Conservation (phyloP, 495 filamentous ascomycete genomes). For the Letharia lupina region DNA sequence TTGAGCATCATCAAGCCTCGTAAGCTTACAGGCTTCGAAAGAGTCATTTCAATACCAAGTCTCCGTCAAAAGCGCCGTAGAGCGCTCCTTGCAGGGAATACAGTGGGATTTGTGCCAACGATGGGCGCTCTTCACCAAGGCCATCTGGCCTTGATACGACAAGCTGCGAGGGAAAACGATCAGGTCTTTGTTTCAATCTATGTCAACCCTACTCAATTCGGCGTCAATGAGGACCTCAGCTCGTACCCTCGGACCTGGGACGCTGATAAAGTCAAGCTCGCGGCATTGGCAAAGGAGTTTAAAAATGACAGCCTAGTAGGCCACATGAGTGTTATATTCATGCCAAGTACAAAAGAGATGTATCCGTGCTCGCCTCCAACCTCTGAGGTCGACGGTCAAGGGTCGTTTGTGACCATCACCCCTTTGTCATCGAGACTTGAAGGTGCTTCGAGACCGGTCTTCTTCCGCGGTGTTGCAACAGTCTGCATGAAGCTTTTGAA, state of each 20-base stretch:
- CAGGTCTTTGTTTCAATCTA: constrained; percentile 83
- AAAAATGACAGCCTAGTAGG: constrained; percentile 47
- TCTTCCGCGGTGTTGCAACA: constrained; percentile 93
- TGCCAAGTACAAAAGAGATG: constrained; percentile 73
- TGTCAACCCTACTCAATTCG: constrained; percentile 96
- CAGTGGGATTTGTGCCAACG: constrained; percentile 84
- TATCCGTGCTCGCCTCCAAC: constrained; percentile 78
- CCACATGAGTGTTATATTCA: constrained; percentile 72
- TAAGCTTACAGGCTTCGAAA: constrained; percentile 24
- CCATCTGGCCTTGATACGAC: constrained; percentile 78
- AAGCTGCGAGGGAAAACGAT: constrained; percentile 75
- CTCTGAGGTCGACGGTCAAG: constrained; percentile 66
- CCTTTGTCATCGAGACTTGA: constrained; percentile 74
- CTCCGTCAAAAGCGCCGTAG: constrained; percentile 65
- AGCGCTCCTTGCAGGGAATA: constrained; percentile 44
- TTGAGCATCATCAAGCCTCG: background rate
- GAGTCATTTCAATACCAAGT: constrained; percentile 55
- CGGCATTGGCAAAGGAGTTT: constrained; percentile 62
- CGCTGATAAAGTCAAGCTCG: constrained; percentile 57
- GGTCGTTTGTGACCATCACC: constrained; percentile 90
- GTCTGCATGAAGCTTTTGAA: constrained; percentile 98
- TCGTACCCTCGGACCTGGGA: constrained; percentile 91
- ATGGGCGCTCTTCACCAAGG: constrained; percentile 95
- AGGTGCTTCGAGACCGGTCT: constrained; percentile 80
- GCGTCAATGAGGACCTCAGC: constrained; percentile 74